phyloP scores from a whole-genome alignment of 2,329 filamentous ascomycete genomes.

The Monosporascus sp. region DNA sequence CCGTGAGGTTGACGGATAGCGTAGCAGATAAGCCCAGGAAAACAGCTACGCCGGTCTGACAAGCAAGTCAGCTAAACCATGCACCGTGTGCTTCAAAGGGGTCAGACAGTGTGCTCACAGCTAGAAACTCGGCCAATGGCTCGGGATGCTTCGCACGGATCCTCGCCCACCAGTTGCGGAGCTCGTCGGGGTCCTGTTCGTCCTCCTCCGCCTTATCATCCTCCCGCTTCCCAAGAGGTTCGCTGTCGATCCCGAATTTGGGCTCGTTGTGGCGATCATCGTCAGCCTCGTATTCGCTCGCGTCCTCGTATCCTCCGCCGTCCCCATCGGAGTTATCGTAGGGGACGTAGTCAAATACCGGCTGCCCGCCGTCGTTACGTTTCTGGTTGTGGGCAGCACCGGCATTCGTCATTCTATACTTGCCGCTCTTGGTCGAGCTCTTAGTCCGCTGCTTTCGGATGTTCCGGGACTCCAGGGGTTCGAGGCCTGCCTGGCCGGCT shows the following conservation, averaged over 20 bases:
- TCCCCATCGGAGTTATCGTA: background rate
- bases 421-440: background rate
- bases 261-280: conserved; percentile 4
- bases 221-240: conserved; percentile 16
- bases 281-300: background rate
- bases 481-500: background rate
- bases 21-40: conserved; percentile 19
- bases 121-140: conserved; percentile 19
- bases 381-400: conserved; percentile 4
- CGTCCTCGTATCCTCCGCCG: background rate
- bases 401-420: background rate
- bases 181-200: conserved; percentile 13
- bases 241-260: conserved; percentile 15
- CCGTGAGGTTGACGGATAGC: conserved; percentile 20
- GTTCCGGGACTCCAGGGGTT: background rate
- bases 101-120: conserved; percentile 4
- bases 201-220: conserved; percentile 12
- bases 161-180: conserved; percentile 22
- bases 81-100: background rate
- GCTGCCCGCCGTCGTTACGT: conserved; percentile 9
- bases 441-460: background rate
- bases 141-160: conserved; percentile 19
- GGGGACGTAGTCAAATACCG: conserved; percentile 7
- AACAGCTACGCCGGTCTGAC: conserved; percentile 15
- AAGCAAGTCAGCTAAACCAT: background rate